phyloP scores from a whole-genome alignment of 1,139 yeast species.

The Hemisphaericaspora subhashii region DNA sequence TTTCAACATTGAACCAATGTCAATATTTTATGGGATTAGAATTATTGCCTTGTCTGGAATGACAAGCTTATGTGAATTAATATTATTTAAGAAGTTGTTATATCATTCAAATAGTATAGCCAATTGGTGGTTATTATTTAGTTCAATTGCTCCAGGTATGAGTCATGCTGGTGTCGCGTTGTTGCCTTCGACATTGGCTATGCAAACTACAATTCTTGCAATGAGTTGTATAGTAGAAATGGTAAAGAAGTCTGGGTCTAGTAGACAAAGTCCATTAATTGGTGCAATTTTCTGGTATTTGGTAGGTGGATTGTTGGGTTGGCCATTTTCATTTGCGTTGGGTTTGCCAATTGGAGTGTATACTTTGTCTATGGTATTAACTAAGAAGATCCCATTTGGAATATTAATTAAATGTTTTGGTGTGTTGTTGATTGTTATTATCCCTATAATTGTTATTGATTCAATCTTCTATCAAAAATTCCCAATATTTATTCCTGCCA shows the following conservation, averaged over 20 bases:
- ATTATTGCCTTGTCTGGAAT: constrained; percentile 48
- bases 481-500: constrained; percentile 69
- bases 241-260: constrained; percentile 1
- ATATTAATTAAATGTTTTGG: constrained; percentile 20
- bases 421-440: constrained; percentile 28
- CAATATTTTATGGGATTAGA: constrained; percentile 55
- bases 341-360: constrained; percentile 58
- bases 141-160: constrained; percentile 61
- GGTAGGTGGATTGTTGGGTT: constrained; percentile 77
- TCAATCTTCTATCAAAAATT: constrained; percentile 59
- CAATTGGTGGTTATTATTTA: constrained; percentile 56
- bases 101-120: constrained; percentile 43
- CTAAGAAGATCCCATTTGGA: constrained; percentile 1
- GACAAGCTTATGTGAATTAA: constrained; percentile 55
- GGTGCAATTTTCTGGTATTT: constrained; percentile 51
- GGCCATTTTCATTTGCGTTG: constrained; percentile 84
- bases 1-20: constrained; percentile 6
- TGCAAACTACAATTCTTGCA: constrained; percentile 62
- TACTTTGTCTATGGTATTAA: constrained; percentile 18
- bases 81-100: constrained; percentile 46
- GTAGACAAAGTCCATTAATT: constrained; percentile 13
- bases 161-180: constrained; percentile 83
- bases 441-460: constrained; percentile 51
- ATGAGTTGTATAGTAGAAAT: constrained; percentile 38
- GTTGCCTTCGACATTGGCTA: constrained; percentile 83